A percentile compares a stretch with the other conserved stretches of the same genome.
These are phyloP conservation scores for Mycena latifolia DNA, from an alignment of 768 basidiomycete genomes.

Conservation along the genomic window DNA sequence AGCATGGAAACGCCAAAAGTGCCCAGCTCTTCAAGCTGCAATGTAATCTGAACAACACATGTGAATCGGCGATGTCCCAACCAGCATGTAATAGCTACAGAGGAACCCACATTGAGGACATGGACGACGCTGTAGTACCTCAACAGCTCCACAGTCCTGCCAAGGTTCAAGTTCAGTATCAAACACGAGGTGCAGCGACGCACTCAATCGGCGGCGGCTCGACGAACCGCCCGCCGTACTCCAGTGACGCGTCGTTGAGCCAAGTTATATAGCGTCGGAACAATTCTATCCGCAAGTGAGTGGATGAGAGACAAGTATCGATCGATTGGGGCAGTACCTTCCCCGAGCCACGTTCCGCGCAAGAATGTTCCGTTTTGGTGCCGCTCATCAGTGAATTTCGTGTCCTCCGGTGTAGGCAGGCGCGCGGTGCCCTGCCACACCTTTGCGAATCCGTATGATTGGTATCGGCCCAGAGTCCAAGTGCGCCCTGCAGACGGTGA, in stretches of 20 bases:
- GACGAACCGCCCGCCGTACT: conserved; percentile 25
- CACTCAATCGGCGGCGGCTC: conserved; percentile 25
- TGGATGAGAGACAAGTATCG: too few species aligned
- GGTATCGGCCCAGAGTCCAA: conserved; percentile 37
- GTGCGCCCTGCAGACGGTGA: conserved; percentile 28
- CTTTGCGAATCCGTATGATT: conserved; percentile 39
- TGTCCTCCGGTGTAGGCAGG: conserved; percentile 1
- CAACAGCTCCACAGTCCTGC: conserved; percentile 18
- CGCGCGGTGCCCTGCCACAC: conserved; percentile 39
- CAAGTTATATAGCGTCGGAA: conserved; percentile 22
- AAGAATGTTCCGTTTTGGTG: neutral
- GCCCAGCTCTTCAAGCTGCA: conserved; percentile 1
- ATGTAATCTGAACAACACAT: conserved; percentile 9
- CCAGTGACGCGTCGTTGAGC: conserved; percentile 27
- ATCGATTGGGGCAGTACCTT: neutral
- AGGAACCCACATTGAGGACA: conserved; percentile 16
- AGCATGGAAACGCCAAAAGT: conserved; percentile 9
- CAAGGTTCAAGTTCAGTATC: neutral
- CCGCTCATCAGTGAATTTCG: neutral
- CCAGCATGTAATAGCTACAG: neutral
- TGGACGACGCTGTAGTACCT: conserved; percentile 22
- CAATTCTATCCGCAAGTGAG: neutral
- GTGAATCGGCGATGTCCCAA: neutral
- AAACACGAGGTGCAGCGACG: too few species aligned
- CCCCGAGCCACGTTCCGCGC: conserved; percentile 19